Evolutionary conservation across 2,329 filamentous ascomycete genomes (phyloP).

Genomic region (Colletotrichum costaricense): DNA sequence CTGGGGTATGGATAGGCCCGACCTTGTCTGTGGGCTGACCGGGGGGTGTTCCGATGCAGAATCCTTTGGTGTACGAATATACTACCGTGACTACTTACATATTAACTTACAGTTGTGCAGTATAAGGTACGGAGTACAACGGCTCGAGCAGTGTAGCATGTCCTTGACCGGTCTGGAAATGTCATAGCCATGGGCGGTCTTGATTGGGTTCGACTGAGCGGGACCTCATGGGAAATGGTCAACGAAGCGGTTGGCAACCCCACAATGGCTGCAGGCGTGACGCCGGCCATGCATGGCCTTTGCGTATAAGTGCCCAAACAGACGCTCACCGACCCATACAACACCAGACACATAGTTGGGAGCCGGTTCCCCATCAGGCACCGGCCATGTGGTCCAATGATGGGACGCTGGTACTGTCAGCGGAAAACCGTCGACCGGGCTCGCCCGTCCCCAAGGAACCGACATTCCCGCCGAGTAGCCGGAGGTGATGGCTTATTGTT

Average conservation of each 20-base stretch:
- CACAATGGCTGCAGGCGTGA: constrained; percentile 36
- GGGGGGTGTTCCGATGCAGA: constrained; percentile 2
- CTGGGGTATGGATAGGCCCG: not conserved
- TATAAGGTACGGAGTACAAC: not conserved
- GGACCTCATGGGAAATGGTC: constrained; percentile 22
- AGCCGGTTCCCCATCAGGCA: constrained; percentile 35
- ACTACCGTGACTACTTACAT: not conserved
- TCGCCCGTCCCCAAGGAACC: constrained; percentile 14
- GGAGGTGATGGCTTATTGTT: constrained; percentile 26
- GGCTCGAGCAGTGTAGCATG: not conserved
- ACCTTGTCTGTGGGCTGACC: not conserved
- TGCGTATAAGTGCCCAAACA: constrained; percentile 36
- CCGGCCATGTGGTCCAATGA: constrained; percentile 36
- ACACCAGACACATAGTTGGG: constrained; percentile 37
- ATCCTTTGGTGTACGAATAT: not conserved
- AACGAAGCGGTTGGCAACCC: constrained; percentile 17
- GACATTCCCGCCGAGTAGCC: constrained; percentile 25
- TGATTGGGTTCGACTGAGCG: constrained; percentile 13
- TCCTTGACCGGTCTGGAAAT: constrained; percentile 23
- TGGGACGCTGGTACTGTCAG: constrained; percentile 15
- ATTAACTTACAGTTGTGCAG: too few species aligned
- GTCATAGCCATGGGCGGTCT: not conserved
- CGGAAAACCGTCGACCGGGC: constrained; percentile 23
- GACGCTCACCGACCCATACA: constrained; percentile 36
- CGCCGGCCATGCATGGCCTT: constrained; percentile 34